Base-by-base conservation (phyloP, 306 rosid genomes). In the Mimosa pudica region DNA sequence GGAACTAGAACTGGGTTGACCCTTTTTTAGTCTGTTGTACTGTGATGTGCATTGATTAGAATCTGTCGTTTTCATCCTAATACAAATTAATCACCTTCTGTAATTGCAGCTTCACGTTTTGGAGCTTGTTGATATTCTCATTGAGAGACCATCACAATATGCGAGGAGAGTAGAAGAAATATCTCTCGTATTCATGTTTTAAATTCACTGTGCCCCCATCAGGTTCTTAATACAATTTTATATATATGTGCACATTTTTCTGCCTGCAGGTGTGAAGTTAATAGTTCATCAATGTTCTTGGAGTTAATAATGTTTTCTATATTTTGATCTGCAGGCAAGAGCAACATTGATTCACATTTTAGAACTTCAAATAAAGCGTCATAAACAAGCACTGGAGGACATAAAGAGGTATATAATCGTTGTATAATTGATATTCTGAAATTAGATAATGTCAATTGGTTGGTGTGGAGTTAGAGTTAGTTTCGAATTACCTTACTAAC, bases 121-220 rank as follows among this genome's bases (percentile, higher is more conserved):
- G 91, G 97, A 94, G 88, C 97, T 94, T 14, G 95, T 97, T 45
- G 98, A 94, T 89, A 86, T 92, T 88, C 97, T 94, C 30, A 91
- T 91, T 58, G 93, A 92, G 89, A 88, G 95, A 75, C 97, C 98
- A 57, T 94, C 98, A 33, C 97, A 94, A 45, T 94, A 92, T 68
- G 98, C 98, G 0, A 92, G 97, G 88, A 88, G 93, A 82, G 97
- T 94, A n/a, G 97, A 94, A 86, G 98, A 94, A 54, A 87, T 94
- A 84, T 94, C 98, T 75, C 92, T 94, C 51, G 86, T 91, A 80
- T 92, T 91, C 82, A 94, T 80, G 95, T 94, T 86, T 89, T 94
- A 61, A 94, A 94, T 80, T 92, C 95, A 35, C 66, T 92, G 81
- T 93, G 97, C 30, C 98, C 97, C 38, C 97, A 94, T 85, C 98